Conservation (phyloP, 129 eudicot species). For the Saussurea involucrata region DNA sequence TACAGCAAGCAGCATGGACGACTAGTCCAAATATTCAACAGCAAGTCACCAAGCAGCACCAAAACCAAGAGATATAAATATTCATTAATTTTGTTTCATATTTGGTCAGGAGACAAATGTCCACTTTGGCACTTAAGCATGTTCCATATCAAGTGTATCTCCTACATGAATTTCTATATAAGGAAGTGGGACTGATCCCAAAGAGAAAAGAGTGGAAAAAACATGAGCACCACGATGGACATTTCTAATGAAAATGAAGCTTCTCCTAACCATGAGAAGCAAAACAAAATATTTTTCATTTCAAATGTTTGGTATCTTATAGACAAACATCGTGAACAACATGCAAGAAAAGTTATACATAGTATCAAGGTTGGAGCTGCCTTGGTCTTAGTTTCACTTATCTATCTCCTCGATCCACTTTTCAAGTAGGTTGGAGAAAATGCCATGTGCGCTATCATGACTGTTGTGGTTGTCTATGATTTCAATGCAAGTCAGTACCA, state of each 20-base stretch:
- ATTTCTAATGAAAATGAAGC: constrained; percentile 34
- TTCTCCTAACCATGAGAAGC: constrained; percentile 39
- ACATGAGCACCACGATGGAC: constrained; percentile 43
- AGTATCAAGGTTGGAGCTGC: constrained; percentile 71
- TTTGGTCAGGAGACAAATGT: constrained; percentile 18
- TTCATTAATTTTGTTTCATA: constrained; percentile 1
- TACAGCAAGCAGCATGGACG: no score
- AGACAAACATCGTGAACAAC: constrained; percentile 17
- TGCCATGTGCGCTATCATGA: constrained; percentile 94
- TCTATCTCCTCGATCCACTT: constrained; percentile 65
- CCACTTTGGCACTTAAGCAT: constrained; percentile 28
- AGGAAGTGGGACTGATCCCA: constrained; percentile 24
- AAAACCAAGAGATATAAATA: no score
- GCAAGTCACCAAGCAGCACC: no score
- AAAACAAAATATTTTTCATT: constrained; percentile 17
- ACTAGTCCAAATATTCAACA: no score
- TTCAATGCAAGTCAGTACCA: constrained; percentile 56
- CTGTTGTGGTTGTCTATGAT: constrained; percentile 79
- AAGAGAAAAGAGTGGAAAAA: constrained; percentile 19
- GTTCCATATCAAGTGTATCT: constrained; percentile 15
- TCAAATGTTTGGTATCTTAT: constrained; percentile 27
- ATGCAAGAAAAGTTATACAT: constrained; percentile 45
- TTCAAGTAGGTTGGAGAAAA: constrained; percentile 70
- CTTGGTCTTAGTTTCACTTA: constrained; percentile 66
- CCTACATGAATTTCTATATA: constrained; percentile 33